Base-by-base conservation (phyloP, 148 eudicot species). In the Fagopyrum esculentum region DNA sequence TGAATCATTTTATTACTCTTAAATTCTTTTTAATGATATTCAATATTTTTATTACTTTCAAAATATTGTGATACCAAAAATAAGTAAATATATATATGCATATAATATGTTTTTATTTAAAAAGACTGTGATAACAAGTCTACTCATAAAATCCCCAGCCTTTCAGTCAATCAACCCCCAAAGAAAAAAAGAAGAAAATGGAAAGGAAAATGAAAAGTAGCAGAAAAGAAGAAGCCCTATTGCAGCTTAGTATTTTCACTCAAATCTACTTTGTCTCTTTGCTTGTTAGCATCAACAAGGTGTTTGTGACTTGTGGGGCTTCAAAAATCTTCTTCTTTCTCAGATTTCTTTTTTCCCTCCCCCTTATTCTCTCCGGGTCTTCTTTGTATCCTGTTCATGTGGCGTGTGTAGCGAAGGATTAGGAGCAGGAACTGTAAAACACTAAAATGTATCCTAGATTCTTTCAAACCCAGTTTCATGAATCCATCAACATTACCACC, bases 391-490 rank as follows among this genome's bases (percentile, higher is more conserved):
- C 51, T 71, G 46, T 71, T 71, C 74, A 72, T 72, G 74, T 72
- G 74, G 57, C 57, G 57, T 50, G 52, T 10, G 30, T 16, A 10
- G 15, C 66, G 44, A 44, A 57, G 71, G 1, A 16, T 26, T 6
- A n/a, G 43, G 17, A 16, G 48, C 16, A 45, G 73, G 8, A 71
- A 10, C 5, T 45, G 52, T 15, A 13, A 26, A 69, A 35, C 66
- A 59, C 66, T n/a, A 26, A 45, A 71, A 86, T 86, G 89, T 84
- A 80, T 75, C 84, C 89, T 40, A 78, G 87, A 75, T 86, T 74
- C 75, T 80, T 86, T 29, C 87, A 86, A 71, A 76, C 83, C 26
- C 80, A 81, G 15, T 69, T 78, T 7, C 75, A 81, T 75, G 84
- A 84, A 16, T 54, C 86, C 45, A 61, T 84, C 30, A 72, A 61